Evolutionary conservation across 768 basidiomycete genomes (phyloP), one percentile per base, ranked within the genome.

Genomic region (Tylopilus sp.): DNA sequence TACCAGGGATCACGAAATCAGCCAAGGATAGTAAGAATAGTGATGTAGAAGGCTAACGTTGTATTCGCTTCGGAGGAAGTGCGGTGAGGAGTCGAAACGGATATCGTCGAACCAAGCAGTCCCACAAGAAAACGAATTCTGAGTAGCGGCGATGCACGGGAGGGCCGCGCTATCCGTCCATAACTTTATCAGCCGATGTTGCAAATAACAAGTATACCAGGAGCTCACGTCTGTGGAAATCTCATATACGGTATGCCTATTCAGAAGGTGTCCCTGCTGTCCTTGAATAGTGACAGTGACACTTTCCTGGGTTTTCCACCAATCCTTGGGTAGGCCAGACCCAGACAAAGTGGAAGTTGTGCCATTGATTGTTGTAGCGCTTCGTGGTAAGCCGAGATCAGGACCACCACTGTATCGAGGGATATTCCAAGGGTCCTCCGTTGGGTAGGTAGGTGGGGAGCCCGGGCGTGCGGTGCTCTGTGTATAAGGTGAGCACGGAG

Each of bases 111-210:
- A 82, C 69, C 40, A 99, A 76, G 57, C 85, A 87, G 57, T 98
- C 94, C 83, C 91, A 89, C 25, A 98, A 75, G 70, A 88, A 94
- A 11, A 80, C 80, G 67, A 98, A 99, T 68, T 99, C 97, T 8
- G 90, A 92, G 69, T 98, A 99, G 52, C 97, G 81, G 48, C 96
- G 77, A 26, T 84, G 77, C 21, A 98, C 89, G 14, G 90, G 75
- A 13, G 79, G 74, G 6, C 81, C 83, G 45, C 84, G 78, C 79
- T 92, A 61, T 64, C 51, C 60, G 43, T 19, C 59, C 55, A 55
- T 22, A 8, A 25, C 4, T 45, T n/a, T 21, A 45, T 58, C 44
- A 48, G 28, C 63, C 17, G 58, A 55, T 34, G 31, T 2, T 38
- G 24, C 47, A 62, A 42, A 16, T 24, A 43, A 43, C 42, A 36